Base-by-base conservation (phyloP, 2,329 filamentous ascomycete genomes). In the Colletotrichum coccodes region DNA sequence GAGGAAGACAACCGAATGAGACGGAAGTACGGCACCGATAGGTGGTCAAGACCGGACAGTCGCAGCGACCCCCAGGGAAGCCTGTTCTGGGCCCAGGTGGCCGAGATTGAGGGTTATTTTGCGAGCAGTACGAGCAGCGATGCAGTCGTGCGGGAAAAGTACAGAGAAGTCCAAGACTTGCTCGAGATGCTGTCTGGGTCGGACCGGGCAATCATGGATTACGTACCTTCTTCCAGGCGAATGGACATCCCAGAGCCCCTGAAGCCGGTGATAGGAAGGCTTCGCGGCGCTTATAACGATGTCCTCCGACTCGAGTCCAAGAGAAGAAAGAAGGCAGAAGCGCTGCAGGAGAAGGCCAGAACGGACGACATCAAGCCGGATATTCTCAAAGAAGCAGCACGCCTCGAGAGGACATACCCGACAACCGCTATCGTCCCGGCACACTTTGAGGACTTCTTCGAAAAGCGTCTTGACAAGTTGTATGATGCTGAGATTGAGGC, bases 371-470 rank as follows among this genome's bases (percentile, higher is more conserved):
- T 98, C 74, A 94, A 94, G 75, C 87, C 89, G 0, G 93, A 94
- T 57, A 91, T 99, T 4, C 85, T 97, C 26, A 88, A 88, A 56
- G 95, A 98, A 84, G 91, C 95, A 3, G 91, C 92, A 40, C 90
- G 94, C 9, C 85, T 98, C 14, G 96, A 98, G 81, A 90, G 95
- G 52, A 91, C 93, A 67, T 95, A 94, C 71, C 93, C 94, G 0
- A 93, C 93, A 80, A 94, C 95, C 42, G 89, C 90, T 12, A 92
- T 99, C 59, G 92, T 94, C 58, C 91, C 95, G 0, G 92, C 93
- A 3, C 94, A 98, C 75, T 98, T 99, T 75, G 96, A 99, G 75
- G 89, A 90, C 60, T 92, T 98, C 53, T 98, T 98, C 72, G 94
- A 97, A 74, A 87, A 90, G 72, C 90, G 94, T 1, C 87, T 99